These are phyloP conservation scores for Pugionium cornutum DNA, from an alignment of 345 rosid species.

Conservation along the genomic window DNA sequence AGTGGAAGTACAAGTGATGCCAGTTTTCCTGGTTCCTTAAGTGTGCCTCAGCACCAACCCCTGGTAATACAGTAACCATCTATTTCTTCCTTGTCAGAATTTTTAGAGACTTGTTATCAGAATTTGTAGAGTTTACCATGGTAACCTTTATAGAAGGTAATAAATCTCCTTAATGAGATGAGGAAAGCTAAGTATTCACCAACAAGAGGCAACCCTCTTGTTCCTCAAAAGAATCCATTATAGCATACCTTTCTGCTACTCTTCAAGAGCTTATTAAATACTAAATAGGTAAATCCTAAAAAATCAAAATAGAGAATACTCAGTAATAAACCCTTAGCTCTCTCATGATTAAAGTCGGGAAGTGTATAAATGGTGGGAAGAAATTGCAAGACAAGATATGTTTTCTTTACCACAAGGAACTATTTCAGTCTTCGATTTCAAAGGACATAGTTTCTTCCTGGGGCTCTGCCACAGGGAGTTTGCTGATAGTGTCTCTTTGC, in stretches of 20 bases:
- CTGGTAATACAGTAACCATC: constrained; percentile 52
- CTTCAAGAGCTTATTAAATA: constrained; percentile 2
- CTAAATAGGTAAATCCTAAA: background rate
- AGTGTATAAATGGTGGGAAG: background rate
- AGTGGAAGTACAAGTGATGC: constrained; percentile 39
- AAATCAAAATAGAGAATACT: background rate
- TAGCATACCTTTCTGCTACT: background rate
- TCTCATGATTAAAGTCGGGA: constrained; percentile 2
- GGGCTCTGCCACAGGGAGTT: background rate
- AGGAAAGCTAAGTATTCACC: background rate
- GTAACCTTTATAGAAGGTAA: background rate
- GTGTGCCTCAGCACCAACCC: constrained; percentile 50
- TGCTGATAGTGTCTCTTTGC: constrained; percentile 6
- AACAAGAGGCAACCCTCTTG: background rate
- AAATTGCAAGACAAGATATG: background rate
- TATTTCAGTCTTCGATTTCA: constrained; percentile 5
- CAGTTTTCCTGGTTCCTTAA: constrained; percentile 44
- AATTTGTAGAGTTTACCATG: constrained; percentile 2
- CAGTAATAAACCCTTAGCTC: background rate
- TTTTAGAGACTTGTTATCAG: background rate
- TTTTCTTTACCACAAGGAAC: constrained; percentile 6
- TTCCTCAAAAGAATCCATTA: background rate
- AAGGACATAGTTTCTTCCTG: constrained; percentile 5
- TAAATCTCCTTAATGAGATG: background rate
- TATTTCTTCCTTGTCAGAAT: background rate